Evolutionary conservation across 176 grass and related monocot genomes (phyloP).

Genomic region (Miscanthus lutarioriparius): DNA sequence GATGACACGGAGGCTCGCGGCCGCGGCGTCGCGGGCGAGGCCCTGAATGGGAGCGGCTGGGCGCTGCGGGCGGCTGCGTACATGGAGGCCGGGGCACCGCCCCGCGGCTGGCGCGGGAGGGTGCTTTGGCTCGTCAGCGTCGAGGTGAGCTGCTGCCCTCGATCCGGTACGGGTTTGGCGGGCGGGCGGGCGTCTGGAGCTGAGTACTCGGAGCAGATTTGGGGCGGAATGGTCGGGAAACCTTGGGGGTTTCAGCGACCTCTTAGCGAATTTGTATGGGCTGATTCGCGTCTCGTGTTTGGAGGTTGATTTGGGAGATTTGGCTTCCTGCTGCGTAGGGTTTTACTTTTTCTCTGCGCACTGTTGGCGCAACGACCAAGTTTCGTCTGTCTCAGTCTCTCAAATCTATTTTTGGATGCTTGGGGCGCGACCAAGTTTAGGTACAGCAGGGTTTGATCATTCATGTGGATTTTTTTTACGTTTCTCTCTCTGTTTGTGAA

Average conservation of each 20-base stretch:
- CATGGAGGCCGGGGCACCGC: constrained; percentile 50
- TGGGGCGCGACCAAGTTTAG: neutral
- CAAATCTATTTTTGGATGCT: constrained; percentile 36
- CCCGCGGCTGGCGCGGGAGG: constrained; percentile 28
- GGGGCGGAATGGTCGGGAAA: constrained; percentile 6
- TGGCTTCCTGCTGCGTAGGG: constrained; percentile 5
- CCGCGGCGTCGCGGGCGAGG: constrained; percentile 14
- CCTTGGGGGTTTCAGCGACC: neutral
- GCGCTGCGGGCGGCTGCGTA: constrained; percentile 21
- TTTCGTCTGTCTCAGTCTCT: neutral
- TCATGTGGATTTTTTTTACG: neutral
- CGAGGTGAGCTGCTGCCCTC: constrained; percentile 47
- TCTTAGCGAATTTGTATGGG: neutral
- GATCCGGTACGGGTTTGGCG: constrained; percentile 29
- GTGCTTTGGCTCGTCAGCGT: constrained; percentile 42
- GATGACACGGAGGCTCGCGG: constrained; percentile 28
- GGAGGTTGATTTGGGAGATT: constrained; percentile 21
- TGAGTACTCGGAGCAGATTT: constrained; percentile 4
- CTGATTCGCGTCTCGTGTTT: neutral
- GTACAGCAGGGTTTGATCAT: neutral
- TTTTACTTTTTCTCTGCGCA: constrained; percentile 27
- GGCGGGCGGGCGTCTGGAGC: neutral
- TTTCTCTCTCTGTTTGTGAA: neutral
- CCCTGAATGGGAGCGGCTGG: constrained; percentile 56
- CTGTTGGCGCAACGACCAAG: neutral